These are phyloP conservation scores for Kregervanrija fluxuum DNA, from an alignment of 805 yeast genomes.

Conservation along the genomic window DNA sequence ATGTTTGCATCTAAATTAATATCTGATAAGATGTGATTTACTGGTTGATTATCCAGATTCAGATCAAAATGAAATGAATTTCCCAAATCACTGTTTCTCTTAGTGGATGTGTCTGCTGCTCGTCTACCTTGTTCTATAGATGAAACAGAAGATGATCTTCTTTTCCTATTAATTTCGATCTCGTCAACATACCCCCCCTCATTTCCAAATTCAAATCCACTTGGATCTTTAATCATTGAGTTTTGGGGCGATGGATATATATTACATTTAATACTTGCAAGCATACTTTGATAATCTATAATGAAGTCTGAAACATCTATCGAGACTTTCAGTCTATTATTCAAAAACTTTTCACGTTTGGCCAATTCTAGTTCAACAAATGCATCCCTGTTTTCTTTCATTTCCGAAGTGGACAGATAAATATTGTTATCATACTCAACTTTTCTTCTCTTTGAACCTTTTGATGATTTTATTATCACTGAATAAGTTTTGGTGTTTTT, in stretches of 20 bases:
- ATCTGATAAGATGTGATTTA: background rate
- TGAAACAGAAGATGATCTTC: constrained; percentile 11
- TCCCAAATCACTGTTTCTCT: constrained; percentile 1
- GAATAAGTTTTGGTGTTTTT: background rate
- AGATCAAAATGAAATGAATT: constrained; percentile 10
- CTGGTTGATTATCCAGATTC: background rate
- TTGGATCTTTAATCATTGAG: background rate
- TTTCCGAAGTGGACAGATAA: constrained; percentile 7
- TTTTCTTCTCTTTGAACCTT: constrained; percentile 6
- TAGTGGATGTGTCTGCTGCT: background rate
- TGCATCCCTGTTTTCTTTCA: constrained; percentile 13
- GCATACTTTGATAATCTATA: background rate
- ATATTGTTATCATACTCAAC: constrained; percentile 12
- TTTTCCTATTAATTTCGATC: constrained; percentile 6
- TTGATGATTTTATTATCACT: background rate
- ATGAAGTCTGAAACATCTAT: background rate
- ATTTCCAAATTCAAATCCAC: background rate
- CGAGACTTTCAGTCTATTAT: too few relatives aligned
- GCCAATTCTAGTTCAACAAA: constrained; percentile 5
- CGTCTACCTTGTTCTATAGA: constrained; percentile 12
- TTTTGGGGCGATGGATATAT: background rate
- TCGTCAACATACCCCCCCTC: background rate
- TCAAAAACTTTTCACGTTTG: background rate
- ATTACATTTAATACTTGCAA: background rate
- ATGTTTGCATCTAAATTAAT: constrained; percentile 6